Conservation (phyloP, 2,329 filamentous ascomycete species). For the Falciphora oryzae region DNA sequence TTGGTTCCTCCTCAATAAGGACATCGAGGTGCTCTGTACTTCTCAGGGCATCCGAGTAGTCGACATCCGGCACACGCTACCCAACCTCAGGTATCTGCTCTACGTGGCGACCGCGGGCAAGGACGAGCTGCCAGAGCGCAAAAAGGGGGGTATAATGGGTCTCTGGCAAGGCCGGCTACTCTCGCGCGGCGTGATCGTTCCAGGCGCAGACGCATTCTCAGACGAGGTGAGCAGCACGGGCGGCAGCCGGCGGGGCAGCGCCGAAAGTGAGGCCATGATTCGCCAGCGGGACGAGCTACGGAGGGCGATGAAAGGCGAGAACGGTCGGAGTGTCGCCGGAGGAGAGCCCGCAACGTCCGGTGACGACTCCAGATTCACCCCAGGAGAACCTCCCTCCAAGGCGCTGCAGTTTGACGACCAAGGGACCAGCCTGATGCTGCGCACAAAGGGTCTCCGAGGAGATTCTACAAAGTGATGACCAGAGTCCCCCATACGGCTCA, state of each 20-base stretch:
- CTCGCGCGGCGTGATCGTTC: conserved; percentile 21
- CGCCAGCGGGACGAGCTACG: conserved; percentile 37
- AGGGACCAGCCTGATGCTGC: conserved; percentile 41
- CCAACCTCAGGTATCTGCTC: conserved; percentile 88
- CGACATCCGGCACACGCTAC: conserved; percentile 86
- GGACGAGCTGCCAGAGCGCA: conserved; percentile 55
- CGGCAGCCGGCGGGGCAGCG: conserved; percentile 36
- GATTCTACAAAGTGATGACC: conserved; percentile 24
- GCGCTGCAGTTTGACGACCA: conserved; percentile 41
- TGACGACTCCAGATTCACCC: background rate
- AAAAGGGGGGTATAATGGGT: conserved; percentile 54
- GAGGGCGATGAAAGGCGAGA: conserved; percentile 25
- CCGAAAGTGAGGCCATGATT: conserved; percentile 35
- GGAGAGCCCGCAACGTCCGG: conserved; percentile 12
- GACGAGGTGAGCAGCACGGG: conserved; percentile 29
- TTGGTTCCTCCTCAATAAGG: conserved; percentile 93
- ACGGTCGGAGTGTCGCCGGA: conserved; percentile 14
- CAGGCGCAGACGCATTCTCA: conserved; percentile 7
- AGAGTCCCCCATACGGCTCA: background rate
- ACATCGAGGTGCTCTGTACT: conserved; percentile 68
- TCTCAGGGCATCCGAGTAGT: conserved; percentile 71
- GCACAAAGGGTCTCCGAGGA: conserved; percentile 53
- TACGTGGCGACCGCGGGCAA: conserved; percentile 82
- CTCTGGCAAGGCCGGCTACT: conserved; percentile 46
- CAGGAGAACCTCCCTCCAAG: conserved; percentile 16